phyloP scores from a whole-genome alignment of 2,329 filamentous ascomycete genomes.

The Diplodia scrobiculata region DNA sequence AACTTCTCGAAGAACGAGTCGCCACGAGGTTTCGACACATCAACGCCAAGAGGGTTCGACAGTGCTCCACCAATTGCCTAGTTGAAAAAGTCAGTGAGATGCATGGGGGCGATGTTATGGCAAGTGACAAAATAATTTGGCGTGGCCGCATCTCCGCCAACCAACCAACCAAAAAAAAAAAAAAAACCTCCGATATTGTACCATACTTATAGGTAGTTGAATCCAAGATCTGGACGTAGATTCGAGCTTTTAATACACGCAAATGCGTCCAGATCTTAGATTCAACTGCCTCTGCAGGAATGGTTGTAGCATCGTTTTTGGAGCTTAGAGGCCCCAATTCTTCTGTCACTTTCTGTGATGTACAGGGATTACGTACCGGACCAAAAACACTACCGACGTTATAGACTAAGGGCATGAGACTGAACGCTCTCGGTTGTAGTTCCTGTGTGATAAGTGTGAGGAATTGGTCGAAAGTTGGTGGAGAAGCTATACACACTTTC shows the following conservation, averaged over 20 bases:
- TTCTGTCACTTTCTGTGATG: too few species aligned
- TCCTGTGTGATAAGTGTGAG: conserved; percentile 47
- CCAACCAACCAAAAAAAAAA: too few species aligned
- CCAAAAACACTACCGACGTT: conserved; percentile 85
- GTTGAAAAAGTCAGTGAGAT: not conserved
- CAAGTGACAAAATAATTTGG: not conserved
- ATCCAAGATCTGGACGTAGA: too few species aligned
- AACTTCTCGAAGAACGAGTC: conserved; percentile 72
- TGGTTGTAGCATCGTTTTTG: too few species aligned
- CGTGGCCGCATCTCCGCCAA: too few species aligned
- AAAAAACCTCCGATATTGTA: too few species aligned
- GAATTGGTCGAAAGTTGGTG: not conserved
- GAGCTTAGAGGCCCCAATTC: too few species aligned
- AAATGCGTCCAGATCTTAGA: too few species aligned
- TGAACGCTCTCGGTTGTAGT: conserved; percentile 85
- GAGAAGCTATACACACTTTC: conserved; percentile 45
- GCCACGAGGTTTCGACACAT: conserved; percentile 65
- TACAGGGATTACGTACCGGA: conserved; percentile 53
- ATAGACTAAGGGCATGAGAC: conserved; percentile 90
- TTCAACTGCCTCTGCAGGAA: too few species aligned
- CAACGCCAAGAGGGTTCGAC: conserved; percentile 75
- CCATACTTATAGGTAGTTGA: too few species aligned
- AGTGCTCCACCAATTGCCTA: conserved; percentile 77
- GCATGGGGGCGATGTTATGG: not conserved
- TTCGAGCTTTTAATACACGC: too few species aligned